Percentiles rank a stretch among this genome's conserved stretches.
phyloP scores from a whole-genome alignment of 2,329 filamentous ascomycete species.

The Calcarisporium arbuscula region DNA sequence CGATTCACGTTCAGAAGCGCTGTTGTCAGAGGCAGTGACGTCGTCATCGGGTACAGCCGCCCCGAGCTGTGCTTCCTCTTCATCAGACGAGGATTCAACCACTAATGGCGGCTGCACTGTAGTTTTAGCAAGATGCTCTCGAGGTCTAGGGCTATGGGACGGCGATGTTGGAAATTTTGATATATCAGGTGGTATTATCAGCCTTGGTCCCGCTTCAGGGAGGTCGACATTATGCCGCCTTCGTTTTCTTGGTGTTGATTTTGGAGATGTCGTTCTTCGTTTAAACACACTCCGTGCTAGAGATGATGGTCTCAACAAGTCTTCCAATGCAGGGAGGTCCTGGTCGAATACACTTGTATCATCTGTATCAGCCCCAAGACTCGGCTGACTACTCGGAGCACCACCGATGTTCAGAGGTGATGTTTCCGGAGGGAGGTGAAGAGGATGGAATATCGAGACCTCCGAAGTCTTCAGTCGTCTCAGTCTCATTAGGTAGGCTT shows the following conservation, averaged over 20 bases:
- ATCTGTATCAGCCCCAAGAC: constrained; percentile 28
- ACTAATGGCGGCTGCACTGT: background rate
- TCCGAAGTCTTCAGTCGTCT: constrained; percentile 13
- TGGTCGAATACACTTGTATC: constrained; percentile 29
- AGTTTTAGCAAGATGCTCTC: too few species aligned
- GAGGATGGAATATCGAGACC: constrained; percentile 19
- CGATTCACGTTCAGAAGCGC: constrained; percentile 24
- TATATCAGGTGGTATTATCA: background rate
- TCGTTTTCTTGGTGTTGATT: constrained; percentile 22
- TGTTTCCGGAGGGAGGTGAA: constrained; percentile 22
- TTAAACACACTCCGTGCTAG: too few species aligned
- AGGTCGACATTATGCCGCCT: constrained; percentile 24
- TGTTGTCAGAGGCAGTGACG: constrained; percentile 10
- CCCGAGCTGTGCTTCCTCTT: constrained; percentile 11
- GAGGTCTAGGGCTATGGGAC: too few species aligned
- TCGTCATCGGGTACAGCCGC: constrained; percentile 2
- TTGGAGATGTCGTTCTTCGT: constrained; percentile 15
- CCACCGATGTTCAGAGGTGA: constrained; percentile 18
- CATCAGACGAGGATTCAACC: constrained; percentile 18
- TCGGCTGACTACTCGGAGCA: constrained; percentile 26
- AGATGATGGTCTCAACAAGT: constrained; percentile 21
- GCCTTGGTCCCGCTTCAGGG: constrained; percentile 13
- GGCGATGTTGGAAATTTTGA: background rate
- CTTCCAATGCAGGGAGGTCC: constrained; percentile 30
- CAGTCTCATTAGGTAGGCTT: constrained; percentile 22